Percentiles rank a stretch among this genome's conserved stretches.
Evolutionary conservation across 2,329 filamentous ascomycete genomes (phyloP).

Genomic region (Monosporascus cannonballus): DNA sequence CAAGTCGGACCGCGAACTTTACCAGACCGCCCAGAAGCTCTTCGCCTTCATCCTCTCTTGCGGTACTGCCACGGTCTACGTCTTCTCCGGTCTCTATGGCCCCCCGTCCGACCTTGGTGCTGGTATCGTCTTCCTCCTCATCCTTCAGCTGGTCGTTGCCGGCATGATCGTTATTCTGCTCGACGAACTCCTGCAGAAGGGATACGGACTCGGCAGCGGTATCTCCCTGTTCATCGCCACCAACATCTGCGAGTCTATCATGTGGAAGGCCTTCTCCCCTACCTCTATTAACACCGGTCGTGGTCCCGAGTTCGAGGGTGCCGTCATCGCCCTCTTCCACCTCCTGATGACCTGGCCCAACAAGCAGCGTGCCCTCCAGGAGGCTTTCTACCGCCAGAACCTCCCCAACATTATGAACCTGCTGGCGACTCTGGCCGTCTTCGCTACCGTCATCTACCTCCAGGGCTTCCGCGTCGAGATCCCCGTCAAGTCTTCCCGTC

Average conservation of each 20-base stretch:
- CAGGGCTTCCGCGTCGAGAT: constrained; percentile 99
- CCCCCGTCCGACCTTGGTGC: constrained; percentile 94
- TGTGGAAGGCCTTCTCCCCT: constrained; percentile 99
- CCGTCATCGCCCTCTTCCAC: constrained; percentile 96
- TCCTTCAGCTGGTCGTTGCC: constrained; percentile 95
- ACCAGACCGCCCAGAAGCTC: constrained; percentile 99
- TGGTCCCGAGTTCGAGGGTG: constrained; percentile 98
- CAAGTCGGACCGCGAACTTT: constrained; percentile 98
- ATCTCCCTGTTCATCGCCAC: constrained; percentile 99
- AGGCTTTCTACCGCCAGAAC: constrained; percentile 99
- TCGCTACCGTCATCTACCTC: constrained; percentile 97
- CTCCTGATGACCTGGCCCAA: constrained; percentile 97
- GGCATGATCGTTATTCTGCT: constrained; percentile 98
- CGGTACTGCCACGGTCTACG: constrained; percentile 95
- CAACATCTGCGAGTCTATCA: constrained; percentile 99
- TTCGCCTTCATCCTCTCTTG: constrained; percentile 97
- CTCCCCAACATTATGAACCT: constrained; percentile 99
- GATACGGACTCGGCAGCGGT: constrained; percentile 95
- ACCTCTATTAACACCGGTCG: constrained; percentile 99
- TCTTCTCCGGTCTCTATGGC: constrained; percentile 96
- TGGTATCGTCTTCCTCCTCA: constrained; percentile 95
- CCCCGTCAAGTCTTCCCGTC: constrained; percentile 97
- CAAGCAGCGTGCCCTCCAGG: constrained; percentile 96
- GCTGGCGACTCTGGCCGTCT: constrained; percentile 84
- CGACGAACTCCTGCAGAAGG: constrained; percentile 98